Base-by-base conservation (phyloP, 1,284 basidiomycete species). In the Fomitiporia mediterranea region DNA sequence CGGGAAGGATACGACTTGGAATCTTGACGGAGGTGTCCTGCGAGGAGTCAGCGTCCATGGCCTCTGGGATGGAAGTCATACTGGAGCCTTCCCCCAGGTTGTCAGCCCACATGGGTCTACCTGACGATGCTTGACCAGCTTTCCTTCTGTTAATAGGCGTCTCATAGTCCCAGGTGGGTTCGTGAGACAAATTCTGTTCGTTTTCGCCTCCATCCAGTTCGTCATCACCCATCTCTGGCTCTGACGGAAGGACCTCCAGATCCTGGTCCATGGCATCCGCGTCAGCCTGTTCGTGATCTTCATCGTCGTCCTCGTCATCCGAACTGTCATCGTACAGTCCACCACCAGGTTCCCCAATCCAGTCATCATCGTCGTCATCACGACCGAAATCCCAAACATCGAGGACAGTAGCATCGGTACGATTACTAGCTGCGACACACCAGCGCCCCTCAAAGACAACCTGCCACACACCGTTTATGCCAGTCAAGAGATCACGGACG, bases 391-490 rank as follows among this genome's bases (percentile, higher is more conserved):
- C 89, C 89, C 90, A 92, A 28, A 92, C 89, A 64, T 92, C 89
- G 47, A 92, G 72, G 57, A 89, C 83, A 3, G 92, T 94, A 13
- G 80, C 73, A 57, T 90, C 85, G 55, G 80, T 82, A 44, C 88
- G 79, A 65, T 94, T 93, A 65, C 90, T 93, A 21, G 94, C 94
- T 4, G 93, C 92, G 44, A 98, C 91, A 66, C 93, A 91, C 78
- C 92, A 93, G 57, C 91, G 77, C 0, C 91, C 91, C 69, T 94
- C 90, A 70, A 96, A 96, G 27, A 92, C 85, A 47, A 97, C 92
- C 70, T 97, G 94, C 94, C 94, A 97, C 15, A 98, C 94, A 15
- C 91, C 92, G 13, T 84, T 89, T 61, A 96, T 90, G 9, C 90
- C 90, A 0, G 87, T 89, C 59, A 97, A 76, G 59, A 98, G 74